phyloP scores from a whole-genome alignment of 2,329 filamentous ascomycete species.

The Talaromyces sp. region DNA sequence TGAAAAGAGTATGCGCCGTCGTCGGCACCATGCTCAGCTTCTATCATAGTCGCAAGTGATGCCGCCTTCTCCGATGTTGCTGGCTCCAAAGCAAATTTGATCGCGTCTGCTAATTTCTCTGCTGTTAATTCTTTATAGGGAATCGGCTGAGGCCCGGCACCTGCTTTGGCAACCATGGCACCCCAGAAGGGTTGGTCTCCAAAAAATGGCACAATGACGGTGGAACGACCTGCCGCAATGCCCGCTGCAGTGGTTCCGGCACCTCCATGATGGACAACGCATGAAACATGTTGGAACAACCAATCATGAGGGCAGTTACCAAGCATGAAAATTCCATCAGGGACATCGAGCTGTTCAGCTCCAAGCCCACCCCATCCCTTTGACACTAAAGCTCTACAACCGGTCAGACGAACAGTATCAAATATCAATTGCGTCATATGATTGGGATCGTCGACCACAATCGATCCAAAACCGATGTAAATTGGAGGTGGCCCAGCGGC shows the following conservation, averaged over 20 bases:
- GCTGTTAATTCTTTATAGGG: slow-evolving; percentile 65
- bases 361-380: slow-evolving; percentile 87
- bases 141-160: slow-evolving; percentile 67
- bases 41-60: slow-evolving; percentile 58
- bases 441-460: slow-evolving; percentile 73
- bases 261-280: slow-evolving; percentile 82
- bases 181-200: slow-evolving; percentile 84
- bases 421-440: slow-evolving; percentile 68
- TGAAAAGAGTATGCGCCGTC: slow-evolving; percentile 65
- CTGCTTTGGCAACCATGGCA: slow-evolving; percentile 67
- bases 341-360: slow-evolving; percentile 59
- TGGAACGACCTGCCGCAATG: slow-evolving; percentile 75
- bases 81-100: slow-evolving; percentile 58
- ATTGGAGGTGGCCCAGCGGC: slow-evolving; percentile 66
- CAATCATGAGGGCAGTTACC: slow-evolving; percentile 86
- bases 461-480: slow-evolving; percentile 80
- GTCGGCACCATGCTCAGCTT: slow-evolving; percentile 54
- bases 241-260: slow-evolving; percentile 84
- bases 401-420: slow-evolving; percentile 62
- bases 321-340: slow-evolving; percentile 74
- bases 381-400: slow-evolving; percentile 74
- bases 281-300: slow-evolving; percentile 76
- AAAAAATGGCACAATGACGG: slow-evolving; percentile 81
- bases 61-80: slow-evolving; percentile 56
- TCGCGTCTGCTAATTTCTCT: slow-evolving; percentile 62